Base-by-base conservation (phyloP, 305 asterid species). In the Fraxinus nigra region DNA sequence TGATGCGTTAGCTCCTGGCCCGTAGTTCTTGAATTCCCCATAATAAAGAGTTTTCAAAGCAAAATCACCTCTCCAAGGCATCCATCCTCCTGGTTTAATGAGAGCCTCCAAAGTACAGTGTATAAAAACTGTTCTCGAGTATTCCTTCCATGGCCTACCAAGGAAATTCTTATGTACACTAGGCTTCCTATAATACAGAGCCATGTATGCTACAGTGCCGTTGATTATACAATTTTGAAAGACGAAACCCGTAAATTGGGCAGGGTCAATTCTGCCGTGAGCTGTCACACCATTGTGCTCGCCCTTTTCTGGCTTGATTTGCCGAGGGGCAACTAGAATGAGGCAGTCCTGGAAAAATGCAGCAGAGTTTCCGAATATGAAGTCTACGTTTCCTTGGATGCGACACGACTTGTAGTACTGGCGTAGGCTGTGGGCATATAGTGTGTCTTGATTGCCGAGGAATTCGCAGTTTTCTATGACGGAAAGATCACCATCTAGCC, bases 71-170 rank as follows among this genome's bases (percentile, higher is more conserved):
- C 63, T 78, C 93, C 93, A 90, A 0, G 92, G 91, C 86, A 90
- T 0, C 92, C 92, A 90, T 18, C 93, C 93, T 3, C 79, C 83
- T 1, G 81, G 48, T 0, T 81, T 33, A 10, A 89, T 46, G 18
- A 89, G 83, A 43, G 77, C 86, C 78, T 84, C 92, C 84, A 90
- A 34, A 1, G 85, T 86, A 69, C 90, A 85, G 1, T 33, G 18
- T 0, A 90, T 48, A 48, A 87, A 87, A 1, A 90, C 86, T 0
- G 89, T 84, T 81, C 93, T 85, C 0, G 91, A 89, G 43, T 84
- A 90, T 79, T 87, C 87, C 80, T 87, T 90, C 93, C 93, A 90
- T 9, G 92, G 93, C 77, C 93, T 77, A 1, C 92, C 93, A 1
- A 90, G 80, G 80, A 22, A 90, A 40, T 48, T 85, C 37, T 32